Conservation (phyloP, 768 basidiomycete genomes). For the Suillus subaureus region DNA sequence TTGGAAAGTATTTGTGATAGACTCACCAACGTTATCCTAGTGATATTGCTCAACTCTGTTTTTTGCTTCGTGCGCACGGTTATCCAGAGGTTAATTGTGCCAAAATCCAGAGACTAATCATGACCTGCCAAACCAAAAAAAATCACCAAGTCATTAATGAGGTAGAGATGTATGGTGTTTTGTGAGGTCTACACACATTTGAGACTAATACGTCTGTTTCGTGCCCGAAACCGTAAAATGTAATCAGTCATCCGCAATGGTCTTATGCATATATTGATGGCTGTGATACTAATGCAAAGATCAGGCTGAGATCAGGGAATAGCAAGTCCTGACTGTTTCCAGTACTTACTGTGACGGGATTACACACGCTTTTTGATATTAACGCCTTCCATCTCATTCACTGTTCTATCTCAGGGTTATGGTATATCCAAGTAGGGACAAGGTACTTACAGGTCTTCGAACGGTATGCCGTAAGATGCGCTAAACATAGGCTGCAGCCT, state of each 20-base stretch:
- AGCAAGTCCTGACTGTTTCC: neutral
- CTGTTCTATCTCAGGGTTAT: neutral
- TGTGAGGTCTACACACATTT: neutral
- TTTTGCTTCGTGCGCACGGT: neutral
- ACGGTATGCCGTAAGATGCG: neutral
- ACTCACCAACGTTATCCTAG: neutral
- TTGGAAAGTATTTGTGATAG: neutral
- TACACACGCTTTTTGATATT: constrained; percentile 3
- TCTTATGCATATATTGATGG: neutral
- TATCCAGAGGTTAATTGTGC: neutral
- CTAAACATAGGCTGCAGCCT: neutral
- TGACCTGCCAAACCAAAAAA: neutral
- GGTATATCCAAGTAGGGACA: constrained; percentile 3
- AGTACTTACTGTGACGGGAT: neutral
- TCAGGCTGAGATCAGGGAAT: neutral
- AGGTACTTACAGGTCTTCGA: neutral
- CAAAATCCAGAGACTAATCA: neutral
- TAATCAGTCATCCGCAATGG: neutral
- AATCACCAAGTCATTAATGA: neutral
- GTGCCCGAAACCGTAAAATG: neutral
- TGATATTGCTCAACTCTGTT: neutral
- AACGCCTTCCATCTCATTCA: neutral
- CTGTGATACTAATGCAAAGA: neutral
- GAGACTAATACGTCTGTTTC: neutral
- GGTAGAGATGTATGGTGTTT: neutral